phyloP scores from a whole-genome alignment of 345 rosid species.

The Cardamine resedifolia region DNA sequence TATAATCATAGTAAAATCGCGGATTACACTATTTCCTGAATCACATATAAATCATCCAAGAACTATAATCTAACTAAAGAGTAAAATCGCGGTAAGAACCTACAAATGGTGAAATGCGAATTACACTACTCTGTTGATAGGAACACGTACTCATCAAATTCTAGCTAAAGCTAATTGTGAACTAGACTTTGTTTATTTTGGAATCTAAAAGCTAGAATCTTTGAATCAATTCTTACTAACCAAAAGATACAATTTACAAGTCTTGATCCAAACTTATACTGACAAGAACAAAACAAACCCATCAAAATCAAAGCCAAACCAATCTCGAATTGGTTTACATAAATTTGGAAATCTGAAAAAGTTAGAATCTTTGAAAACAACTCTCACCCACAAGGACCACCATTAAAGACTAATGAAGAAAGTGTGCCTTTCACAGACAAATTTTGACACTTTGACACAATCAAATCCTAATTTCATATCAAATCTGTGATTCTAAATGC shows the following conservation, averaged over 20 bases:
- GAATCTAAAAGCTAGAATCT: not conserved
- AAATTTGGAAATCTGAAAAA: slow-evolving; percentile 9
- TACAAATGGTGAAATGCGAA: not conserved
- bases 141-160: not conserved
- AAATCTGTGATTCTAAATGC: not conserved
- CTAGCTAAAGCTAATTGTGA: not conserved
- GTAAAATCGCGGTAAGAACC: not conserved
- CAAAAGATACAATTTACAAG: not conserved
- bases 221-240: not conserved
- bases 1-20: not conserved
- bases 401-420: not conserved
- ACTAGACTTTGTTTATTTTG: not conserved
- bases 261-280: not conserved
- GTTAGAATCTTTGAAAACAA: slow-evolving; percentile 33
- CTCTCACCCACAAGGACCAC: slow-evolving; percentile 22
- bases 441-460: slow-evolving; percentile 11
- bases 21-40: too few species aligned
- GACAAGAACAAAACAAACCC: not conserved
- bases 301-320: slow-evolving; percentile 4
- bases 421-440: not conserved
- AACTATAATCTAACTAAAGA: too few species aligned
- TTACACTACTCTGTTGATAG: not conserved
- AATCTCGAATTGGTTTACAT: not conserved
- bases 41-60: not conserved
- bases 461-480: slow-evolving; percentile 14